These are phyloP conservation scores for Acacia melanoxylon DNA, from an alignment of 306 rosid species.

Conservation along the genomic window DNA sequence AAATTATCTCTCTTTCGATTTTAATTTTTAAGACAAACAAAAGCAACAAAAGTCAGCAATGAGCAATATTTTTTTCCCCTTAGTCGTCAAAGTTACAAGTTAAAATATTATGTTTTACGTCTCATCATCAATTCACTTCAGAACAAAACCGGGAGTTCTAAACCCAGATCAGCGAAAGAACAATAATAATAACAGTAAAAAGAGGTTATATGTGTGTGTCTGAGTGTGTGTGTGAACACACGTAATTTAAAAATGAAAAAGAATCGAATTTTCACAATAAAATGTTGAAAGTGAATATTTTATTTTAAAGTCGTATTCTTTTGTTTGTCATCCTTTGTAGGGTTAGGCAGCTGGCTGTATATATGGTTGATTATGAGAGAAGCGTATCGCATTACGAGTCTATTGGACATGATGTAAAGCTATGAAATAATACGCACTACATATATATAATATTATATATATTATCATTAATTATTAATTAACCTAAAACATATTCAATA, in stretches of 20 bases:
- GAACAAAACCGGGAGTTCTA: conserved; percentile 12
- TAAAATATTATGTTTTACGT: conserved; percentile 18
- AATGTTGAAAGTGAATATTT: background rate
- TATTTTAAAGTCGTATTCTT: background rate
- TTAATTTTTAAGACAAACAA: background rate
- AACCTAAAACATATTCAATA: conserved; percentile 26
- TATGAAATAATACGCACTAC: conserved; percentile 19
- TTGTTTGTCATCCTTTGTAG: background rate
- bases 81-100: conserved; percentile 36
- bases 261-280: background rate
- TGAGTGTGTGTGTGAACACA: background rate
- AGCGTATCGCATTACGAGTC: conserved; percentile 12
- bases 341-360: background rate
- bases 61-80: background rate
- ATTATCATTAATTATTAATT: conserved; percentile 10
- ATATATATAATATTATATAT: conserved; percentile 21
- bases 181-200: conserved; percentile 3
- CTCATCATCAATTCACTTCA: conserved; percentile 7
- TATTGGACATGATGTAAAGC: conserved; percentile 35
- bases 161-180: background rate
- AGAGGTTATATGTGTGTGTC: background rate
- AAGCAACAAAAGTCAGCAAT: conserved; percentile 36
- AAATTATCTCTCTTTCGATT: background rate
- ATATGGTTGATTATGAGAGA: conserved; percentile 8
- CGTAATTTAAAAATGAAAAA: background rate